Conservation (phyloP, 2,329 filamentous ascomycete species). For the Alternaria sp. region DNA sequence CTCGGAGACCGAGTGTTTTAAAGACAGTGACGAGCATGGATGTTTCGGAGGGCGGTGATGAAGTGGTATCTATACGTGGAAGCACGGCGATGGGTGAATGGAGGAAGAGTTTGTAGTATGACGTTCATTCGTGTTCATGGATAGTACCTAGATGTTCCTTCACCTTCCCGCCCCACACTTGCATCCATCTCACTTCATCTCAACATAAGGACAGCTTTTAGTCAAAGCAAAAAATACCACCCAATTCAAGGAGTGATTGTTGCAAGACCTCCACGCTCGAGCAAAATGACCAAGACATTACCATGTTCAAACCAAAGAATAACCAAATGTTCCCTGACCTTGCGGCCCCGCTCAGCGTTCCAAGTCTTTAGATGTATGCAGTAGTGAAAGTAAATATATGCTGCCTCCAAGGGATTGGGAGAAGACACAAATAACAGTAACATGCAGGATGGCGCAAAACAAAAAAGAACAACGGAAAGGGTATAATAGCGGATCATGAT, state of each 20-base stretch:
- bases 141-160: slow-evolving; percentile 10
- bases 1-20: not conserved
- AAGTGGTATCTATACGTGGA: not conserved
- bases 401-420: not conserved
- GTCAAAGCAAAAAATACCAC: slow-evolving; percentile 3
- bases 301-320: slow-evolving; percentile 9
- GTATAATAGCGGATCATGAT: slow-evolving; percentile 40
- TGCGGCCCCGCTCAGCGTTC: slow-evolving; percentile 24
- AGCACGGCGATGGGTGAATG: not conserved
- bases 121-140: slow-evolving; percentile 12
- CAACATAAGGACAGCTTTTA: slow-evolving; percentile 15
- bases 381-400: slow-evolving; percentile 16
- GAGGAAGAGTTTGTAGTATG: not conserved
- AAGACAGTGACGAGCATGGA: not conserved
- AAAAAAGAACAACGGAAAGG: slow-evolving; percentile 26
- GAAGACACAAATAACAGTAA: slow-evolving; percentile 12
- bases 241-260: slow-evolving; percentile 5
- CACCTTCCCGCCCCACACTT: not conserved
- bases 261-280: slow-evolving; percentile 2
- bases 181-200: not conserved
- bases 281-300: slow-evolving; percentile 12
- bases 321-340: slow-evolving; percentile 21
- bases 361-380: slow-evolving; percentile 26
- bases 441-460: not conserved
- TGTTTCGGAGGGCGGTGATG: not conserved